Conservation (phyloP, 148 eudicot species). For the Fallopia convolvulus region DNA sequence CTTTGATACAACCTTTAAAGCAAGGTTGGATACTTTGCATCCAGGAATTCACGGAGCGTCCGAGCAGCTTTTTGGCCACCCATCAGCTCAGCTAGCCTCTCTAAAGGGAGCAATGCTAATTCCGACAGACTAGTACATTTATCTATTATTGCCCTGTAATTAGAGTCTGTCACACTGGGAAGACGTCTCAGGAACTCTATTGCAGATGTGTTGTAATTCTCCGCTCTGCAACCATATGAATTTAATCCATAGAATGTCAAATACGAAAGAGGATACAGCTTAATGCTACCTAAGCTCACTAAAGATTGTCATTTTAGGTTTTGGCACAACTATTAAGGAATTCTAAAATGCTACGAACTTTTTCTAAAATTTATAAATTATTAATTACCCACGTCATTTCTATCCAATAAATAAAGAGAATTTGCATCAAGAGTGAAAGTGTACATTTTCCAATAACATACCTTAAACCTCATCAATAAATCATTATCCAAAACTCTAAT, state of each 20-base stretch:
- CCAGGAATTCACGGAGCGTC: conserved; percentile 85
- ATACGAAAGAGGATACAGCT: not conserved
- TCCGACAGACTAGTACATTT: conserved; percentile 76
- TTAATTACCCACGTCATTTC: too few species aligned
- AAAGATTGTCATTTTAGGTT: too few species aligned
- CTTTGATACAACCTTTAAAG: conserved; percentile 21
- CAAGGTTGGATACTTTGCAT: conserved; percentile 95
- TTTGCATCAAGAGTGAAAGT: not conserved
- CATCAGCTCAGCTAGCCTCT: conserved; percentile 77
- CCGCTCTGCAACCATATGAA: conserved; percentile 52
- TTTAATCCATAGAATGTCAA: not conserved
- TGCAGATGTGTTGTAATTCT: conserved; percentile 91
- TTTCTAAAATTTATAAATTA: too few species aligned
- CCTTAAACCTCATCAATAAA: too few species aligned
- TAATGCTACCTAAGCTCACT: too few species aligned
- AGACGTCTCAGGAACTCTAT: conserved; percentile 91
- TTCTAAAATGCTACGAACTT: too few species aligned
- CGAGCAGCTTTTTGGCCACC: conserved; percentile 93
- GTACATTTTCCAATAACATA: not conserved
- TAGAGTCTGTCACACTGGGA: conserved; percentile 93
- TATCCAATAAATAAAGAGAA: not conserved
- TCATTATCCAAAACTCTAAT: too few species aligned
- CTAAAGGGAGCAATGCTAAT: conserved; percentile 71
- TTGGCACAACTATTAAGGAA: too few species aligned
- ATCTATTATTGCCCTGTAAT: conserved; percentile 85